Base-by-base conservation (phyloP, 2,329 filamentous ascomycete genomes). In the Trichoderma sp. region DNA sequence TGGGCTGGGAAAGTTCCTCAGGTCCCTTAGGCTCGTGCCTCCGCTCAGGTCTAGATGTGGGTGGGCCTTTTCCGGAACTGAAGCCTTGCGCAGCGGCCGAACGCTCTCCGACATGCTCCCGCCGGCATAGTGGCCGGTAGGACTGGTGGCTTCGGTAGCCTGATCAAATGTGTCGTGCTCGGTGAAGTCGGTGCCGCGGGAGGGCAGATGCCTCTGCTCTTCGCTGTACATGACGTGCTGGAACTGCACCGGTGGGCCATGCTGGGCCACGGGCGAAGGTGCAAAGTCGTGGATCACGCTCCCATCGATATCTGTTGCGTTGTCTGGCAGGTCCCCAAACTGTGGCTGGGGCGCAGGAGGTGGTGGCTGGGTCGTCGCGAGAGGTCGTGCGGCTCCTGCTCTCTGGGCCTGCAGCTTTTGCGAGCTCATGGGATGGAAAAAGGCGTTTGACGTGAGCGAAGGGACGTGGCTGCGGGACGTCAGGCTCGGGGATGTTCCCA, bases 381-480 rank as follows among this genome's bases (percentile, higher is more conserved):
- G 72, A 6, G 83, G 81, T 25, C 84, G 81, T 42, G 81, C 76
- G 9, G 79, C 85, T 71, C 90, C 87, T 70, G 75, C 89, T 77
- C 94, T 86, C 79, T 98, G 95, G 65, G 93, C 93, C 80, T 98
- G 94, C 60, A 98, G 83, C 77, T 93, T 91, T 78, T 97, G 93
- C 27, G 94, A 97, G 80, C 94, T 98, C 93, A 99, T 97, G 45
- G 95, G 95, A 25, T 90, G 91, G 76, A 97, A 97, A 81, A 99
- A 98, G 64, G 92, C 94, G 75, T 94, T 91, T 17, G 93, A 93
- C 3, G 93, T 90, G 64, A 99, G 82, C 2, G 91, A 93, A 1
- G 95, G 94, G 22, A 97, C 93, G 83, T 99, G 95, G 50, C 92
- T 95, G 75, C 90, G 87, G 76, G 90, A 93, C 54, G 90, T 84